phyloP scores from a whole-genome alignment of 805 yeast species.

The Deakozyma indianensis region DNA sequence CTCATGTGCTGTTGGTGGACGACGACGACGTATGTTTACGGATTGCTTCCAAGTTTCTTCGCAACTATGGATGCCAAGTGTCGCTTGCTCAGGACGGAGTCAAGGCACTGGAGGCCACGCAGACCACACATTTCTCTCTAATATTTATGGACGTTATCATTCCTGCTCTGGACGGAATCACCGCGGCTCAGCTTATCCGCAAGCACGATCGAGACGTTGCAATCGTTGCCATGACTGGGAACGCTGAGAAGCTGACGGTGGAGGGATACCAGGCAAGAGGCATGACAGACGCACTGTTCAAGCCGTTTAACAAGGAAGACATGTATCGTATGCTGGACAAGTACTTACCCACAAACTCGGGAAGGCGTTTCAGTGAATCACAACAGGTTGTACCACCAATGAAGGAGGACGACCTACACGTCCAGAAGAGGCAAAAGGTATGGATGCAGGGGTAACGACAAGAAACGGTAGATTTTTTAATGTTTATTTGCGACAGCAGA shows the following conservation, averaged over 20 bases:
- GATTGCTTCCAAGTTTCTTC: conserved; percentile 66
- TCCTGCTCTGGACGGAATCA: conserved; percentile 17
- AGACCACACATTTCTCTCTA: conserved; percentile 9
- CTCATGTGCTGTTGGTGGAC: conserved; percentile 34
- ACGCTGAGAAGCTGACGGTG: conserved; percentile 77
- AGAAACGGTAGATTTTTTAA: too few relatives aligned
- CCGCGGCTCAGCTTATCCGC: conserved; percentile 35
- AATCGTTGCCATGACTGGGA: conserved; percentile 85
- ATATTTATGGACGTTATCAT: conserved; percentile 20
- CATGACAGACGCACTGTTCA: conserved; percentile 75
- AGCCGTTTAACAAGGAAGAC: conserved; percentile 39
- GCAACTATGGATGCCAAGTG: conserved; percentile 82
- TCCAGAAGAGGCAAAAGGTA: neutral
- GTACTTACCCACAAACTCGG: neutral
- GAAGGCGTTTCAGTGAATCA: neutral
- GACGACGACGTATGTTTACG: conserved; percentile 56
- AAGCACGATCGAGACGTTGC: conserved; percentile 49
- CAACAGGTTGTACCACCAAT: neutral
- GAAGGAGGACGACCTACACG: neutral
- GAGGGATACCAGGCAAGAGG: conserved; percentile 68
- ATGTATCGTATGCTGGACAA: conserved; percentile 1
- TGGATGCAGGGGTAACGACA: too few relatives aligned
- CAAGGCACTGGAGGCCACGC: neutral
- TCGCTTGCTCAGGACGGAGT: conserved; percentile 89
- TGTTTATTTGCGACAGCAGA: too few relatives aligned